Base-by-base conservation (phyloP, 139 green algal species). In the Chlamydomonas incerta region DNA sequence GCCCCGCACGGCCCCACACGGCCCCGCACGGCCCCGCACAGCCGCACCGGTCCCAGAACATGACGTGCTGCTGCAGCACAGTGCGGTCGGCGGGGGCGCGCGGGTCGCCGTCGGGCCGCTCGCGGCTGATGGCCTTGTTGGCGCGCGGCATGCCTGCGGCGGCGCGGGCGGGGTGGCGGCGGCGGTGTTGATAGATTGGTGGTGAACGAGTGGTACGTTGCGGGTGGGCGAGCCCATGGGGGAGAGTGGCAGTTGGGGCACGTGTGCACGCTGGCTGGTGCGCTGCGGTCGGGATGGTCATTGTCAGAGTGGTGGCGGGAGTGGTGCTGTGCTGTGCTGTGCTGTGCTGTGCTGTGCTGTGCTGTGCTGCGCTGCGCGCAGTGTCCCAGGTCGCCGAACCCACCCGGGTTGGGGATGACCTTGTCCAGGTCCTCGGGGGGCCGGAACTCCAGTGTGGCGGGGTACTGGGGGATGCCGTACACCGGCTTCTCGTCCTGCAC, bases 61-160 rank as follows among this genome's bases (percentile, higher is more conserved):
- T 85, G 23, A 90, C 85, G 80, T 95, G 92, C 84, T 95, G 92
- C 87, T 95, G 92, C 69, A 95, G 62, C 14, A 93, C 88, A 8
- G 89, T 92, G 41, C 89, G 87, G 62, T 91, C 74, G 47, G 83
- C 41, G 3, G 90, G 83, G 8, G 81, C 68, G 46, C 66, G 37
- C 14, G 90, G 75, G 29, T 83, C 80, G 57, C 90, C 91, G 17
- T 90, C 33, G 26, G 87, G 90, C 55, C 58, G 81, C 83, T 92
- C 87, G 9, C 31, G 47, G 67, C 46, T 72, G 23, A 91, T 63
- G 18, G 77, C 82, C 60, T 86, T 87, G 88, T 91, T 89, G 47
- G 80, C 88, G 74, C 88, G 88, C 0, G 88, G 83, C 65, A 87
- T 69, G 66, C 88, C 83, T 87, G 77, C 35, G 13, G 37, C 17